A percentile compares a stretch with the other conserved stretches of the same genome.
Evolutionary conservation across 768 basidiomycete species (phyloP).

Genomic region (Macrolepiota fuliginosa): DNA sequence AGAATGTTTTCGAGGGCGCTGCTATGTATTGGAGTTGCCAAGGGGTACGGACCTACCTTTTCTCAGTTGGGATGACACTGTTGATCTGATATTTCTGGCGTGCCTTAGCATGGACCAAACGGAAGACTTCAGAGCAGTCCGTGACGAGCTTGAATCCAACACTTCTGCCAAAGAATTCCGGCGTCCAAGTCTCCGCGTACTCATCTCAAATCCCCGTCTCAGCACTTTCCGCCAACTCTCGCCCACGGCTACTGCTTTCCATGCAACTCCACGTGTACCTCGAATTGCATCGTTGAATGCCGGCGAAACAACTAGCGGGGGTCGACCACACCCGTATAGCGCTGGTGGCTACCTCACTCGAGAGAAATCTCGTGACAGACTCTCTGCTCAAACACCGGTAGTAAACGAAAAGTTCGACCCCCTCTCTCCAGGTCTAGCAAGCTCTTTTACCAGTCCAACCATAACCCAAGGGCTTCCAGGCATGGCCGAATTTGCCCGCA

Average conservation of each 20-base stretch:
- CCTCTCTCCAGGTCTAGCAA: background rate
- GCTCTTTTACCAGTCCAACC: background rate
- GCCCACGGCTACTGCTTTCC: constrained; percentile 39
- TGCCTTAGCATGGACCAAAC: constrained; percentile 47
- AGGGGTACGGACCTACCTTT: constrained; percentile 49
- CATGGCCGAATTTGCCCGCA: constrained; percentile 10
- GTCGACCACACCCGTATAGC: background rate
- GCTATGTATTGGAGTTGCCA: constrained; percentile 60
- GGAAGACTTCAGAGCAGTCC: constrained; percentile 51
- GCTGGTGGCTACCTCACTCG: background rate
- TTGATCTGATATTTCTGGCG: background rate
- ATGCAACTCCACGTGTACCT: constrained; percentile 28
- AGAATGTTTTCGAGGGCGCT: constrained; percentile 51
- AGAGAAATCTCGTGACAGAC: background rate
- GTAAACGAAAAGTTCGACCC: background rate
- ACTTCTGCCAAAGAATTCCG: constrained; percentile 17
- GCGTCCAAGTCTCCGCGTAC: constrained; percentile 37
- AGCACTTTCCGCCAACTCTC: constrained; percentile 57
- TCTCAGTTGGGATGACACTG: background rate
- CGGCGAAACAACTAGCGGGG: background rate
- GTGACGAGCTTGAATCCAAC: constrained; percentile 30
- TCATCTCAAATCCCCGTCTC: constrained; percentile 55
- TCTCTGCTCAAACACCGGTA: background rate
- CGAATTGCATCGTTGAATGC: background rate
- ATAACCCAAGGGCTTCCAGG: constrained; percentile 6